These are phyloP conservation scores for Akanthomyces lecanii DNA, from an alignment of 2,329 filamentous ascomycete species.

Conservation along the genomic window DNA sequence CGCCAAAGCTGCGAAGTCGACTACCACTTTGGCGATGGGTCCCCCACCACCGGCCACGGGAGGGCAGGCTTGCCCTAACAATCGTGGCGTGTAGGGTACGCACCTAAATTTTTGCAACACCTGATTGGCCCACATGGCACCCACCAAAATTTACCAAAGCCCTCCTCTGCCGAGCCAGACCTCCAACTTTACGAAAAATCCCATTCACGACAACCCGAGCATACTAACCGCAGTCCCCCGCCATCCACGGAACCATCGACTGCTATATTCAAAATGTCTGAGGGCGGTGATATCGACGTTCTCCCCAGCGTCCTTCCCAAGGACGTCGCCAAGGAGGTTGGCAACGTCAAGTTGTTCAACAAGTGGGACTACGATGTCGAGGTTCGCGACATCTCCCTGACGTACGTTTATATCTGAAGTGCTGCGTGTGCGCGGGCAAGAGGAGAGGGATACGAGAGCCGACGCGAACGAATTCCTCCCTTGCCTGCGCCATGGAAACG, in stretches of 20 bases:
- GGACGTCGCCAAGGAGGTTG: constrained; percentile 85
- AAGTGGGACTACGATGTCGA: constrained; percentile 99
- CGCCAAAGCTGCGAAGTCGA: constrained; percentile 26
- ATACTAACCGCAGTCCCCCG: constrained; percentile 35
- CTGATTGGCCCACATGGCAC: constrained; percentile 35
- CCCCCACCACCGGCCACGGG: constrained; percentile 21
- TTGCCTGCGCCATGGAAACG: constrained; percentile 12
- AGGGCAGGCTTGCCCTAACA: constrained; percentile 43
- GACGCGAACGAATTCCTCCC: constrained; percentile 14
- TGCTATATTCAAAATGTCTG: constrained; percentile 72
- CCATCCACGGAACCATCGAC: constrained; percentile 35
- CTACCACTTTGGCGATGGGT: constrained; percentile 26
- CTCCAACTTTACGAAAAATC: constrained; percentile 33
- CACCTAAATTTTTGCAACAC: constrained; percentile 24
- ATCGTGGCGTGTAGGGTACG: constrained; percentile 27
- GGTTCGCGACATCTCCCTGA: constrained; percentile 99
- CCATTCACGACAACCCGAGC: constrained; percentile 34
- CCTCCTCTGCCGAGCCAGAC: constrained; percentile 29
- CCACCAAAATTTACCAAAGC: constrained; percentile 35
- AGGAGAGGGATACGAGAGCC: background rate
- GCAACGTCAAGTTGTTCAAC: constrained; percentile 95
- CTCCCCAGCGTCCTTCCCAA: constrained; percentile 83
- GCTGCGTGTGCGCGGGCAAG: background rate
- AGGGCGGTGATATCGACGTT: constrained; percentile 87
- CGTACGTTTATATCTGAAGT: constrained; percentile 56